phyloP scores from a whole-genome alignment of 352 stramenopile species.

The Phytopythium chamaehyphon region DNA sequence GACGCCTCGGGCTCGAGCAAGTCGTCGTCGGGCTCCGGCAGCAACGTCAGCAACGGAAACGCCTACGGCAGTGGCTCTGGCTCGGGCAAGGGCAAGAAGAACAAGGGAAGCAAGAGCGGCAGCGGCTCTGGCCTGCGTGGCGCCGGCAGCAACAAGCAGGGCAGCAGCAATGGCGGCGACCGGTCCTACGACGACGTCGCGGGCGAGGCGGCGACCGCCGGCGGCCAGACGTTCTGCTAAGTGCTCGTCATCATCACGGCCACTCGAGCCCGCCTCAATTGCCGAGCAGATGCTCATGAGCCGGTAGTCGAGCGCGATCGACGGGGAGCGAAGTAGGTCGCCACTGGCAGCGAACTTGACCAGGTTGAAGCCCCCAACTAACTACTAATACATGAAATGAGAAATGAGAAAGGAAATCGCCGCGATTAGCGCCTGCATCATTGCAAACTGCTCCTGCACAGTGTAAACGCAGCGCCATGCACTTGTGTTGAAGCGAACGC shows the following conservation, averaged over 20 bases:
- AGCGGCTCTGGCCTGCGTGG: no score
- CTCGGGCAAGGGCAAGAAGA: background rate
- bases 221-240: conserved; percentile 4
- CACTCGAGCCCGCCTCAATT: background rate
- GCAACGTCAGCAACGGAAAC: background rate
- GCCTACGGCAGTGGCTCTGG: background rate
- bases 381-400: conserved; percentile 1
- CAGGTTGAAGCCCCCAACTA: background rate
- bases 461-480: no score
- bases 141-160: background rate
- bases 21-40: no score
- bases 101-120: background rate
- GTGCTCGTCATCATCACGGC: no score
- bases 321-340: background rate
- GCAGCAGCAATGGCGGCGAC: background rate
- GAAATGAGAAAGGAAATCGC: no score
- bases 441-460: no score
- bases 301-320: background rate
- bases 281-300: background rate
- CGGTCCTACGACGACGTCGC: background rate
- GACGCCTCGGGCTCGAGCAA: background rate
- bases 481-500: no score
- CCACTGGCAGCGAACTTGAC: background rate
- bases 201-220: background rate
- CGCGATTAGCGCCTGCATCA: no score